Evolutionary conservation across 2,329 filamentous ascomycete genomes (phyloP).

Genomic region (Aspergillus glaucus): DNA sequence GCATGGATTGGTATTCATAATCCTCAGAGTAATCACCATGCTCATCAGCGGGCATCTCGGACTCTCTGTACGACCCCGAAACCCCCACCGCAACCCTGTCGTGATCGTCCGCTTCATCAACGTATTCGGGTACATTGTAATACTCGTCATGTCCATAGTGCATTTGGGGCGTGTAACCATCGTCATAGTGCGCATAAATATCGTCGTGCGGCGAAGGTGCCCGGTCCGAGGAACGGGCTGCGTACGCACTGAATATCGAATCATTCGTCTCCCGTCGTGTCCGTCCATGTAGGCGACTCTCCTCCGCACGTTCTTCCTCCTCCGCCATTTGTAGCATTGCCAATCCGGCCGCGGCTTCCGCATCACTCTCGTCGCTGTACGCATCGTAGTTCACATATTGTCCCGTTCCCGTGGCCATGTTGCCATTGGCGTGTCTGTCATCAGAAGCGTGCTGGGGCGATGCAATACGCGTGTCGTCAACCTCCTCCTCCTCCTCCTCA

Average conservation of each 20-base stretch:
- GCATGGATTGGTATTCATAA: conserved; percentile 32
- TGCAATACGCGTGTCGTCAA: conserved; percentile 6
- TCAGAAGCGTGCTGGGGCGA: conserved; percentile 27
- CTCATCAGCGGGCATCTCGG: conserved; percentile 19
- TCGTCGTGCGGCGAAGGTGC: conserved; percentile 26
- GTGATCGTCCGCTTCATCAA: conserved; percentile 10
- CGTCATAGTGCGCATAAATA: conserved; percentile 69
- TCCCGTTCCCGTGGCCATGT: conserved; percentile 39
- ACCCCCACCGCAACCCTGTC: conserved; percentile 9
- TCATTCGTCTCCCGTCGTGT: conserved; percentile 53
- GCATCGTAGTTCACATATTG: conserved; percentile 43
- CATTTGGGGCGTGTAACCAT: conserved; percentile 60
- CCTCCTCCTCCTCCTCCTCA: conserved; percentile 9
- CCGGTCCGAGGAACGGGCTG: conserved; percentile 34
- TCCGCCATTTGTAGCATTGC: conserved; percentile 80
- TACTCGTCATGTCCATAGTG: conserved; percentile 52
- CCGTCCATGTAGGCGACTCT: conserved; percentile 40
- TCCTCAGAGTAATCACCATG: conserved; percentile 24
- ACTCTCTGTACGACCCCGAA: conserved; percentile 23
- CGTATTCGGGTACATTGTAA: conserved; percentile 13
- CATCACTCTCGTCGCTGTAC: conserved; percentile 72
- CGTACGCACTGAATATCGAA: conserved; percentile 42
- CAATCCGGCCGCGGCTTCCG: conserved; percentile 77
- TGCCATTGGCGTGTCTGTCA: conserved; percentile 43
- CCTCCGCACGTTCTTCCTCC: conserved; percentile 60